phyloP scores from a whole-genome alignment of 306 rosid genomes.

The Pyrus communis region DNA sequence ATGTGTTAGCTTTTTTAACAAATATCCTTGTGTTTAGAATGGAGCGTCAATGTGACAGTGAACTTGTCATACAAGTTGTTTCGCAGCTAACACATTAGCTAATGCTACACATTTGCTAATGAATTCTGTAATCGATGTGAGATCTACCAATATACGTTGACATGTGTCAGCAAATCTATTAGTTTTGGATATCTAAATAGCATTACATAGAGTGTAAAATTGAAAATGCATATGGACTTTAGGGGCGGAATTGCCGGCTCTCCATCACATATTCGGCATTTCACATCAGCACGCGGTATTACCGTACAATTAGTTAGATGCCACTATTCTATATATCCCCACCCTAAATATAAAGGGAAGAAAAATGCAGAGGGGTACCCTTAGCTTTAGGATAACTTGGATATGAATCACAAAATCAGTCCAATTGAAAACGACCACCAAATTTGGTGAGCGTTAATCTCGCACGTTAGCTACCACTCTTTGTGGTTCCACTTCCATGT shows the following conservation, averaged over 20 bases:
- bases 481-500: neutral
- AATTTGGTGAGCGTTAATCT: neutral
- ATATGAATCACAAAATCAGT: neutral
- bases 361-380: neutral
- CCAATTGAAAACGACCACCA: neutral
- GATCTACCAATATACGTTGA: too few relatives aligned
- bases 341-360: too few relatives aligned
- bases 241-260: slow-evolving; percentile 15
- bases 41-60: rapidly evolving
- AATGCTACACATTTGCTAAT: too few relatives aligned
- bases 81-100: too few relatives aligned
- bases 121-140: neutral
- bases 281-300: neutral
- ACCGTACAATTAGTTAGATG: neutral
- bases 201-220: too few relatives aligned
- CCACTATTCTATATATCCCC: neutral
- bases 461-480: neutral
- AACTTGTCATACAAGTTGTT: neutral
- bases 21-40: neutral
- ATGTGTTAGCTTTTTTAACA: neutral
- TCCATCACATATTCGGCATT: neutral
- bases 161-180: neutral
- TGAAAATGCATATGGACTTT: neutral
- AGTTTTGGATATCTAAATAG: too few relatives aligned
- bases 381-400: neutral